These are phyloP conservation scores for Ceratobasidium theobromae DNA, from an alignment of 1,284 basidiomycete genomes.

Conservation along the genomic window DNA sequence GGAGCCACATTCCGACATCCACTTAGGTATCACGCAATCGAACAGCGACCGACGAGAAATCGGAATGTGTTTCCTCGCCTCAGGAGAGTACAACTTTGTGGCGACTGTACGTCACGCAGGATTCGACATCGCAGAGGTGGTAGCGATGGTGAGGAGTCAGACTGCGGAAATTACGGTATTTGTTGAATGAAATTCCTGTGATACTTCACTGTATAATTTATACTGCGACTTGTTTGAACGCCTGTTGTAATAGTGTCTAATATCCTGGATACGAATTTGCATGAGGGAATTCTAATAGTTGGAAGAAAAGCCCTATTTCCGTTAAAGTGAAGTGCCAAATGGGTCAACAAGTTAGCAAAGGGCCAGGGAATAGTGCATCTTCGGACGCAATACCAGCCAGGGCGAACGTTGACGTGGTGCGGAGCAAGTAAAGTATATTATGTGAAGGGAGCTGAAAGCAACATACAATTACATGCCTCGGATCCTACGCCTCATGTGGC, in stretches of 20 bases:
- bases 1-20: conserved; percentile 22
- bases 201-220: neutral
- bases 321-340: too few relatives aligned
- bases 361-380: too few relatives aligned
- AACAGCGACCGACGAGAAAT: neutral
- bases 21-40: neutral
- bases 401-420: too few relatives aligned
- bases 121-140: conserved; percentile 1
- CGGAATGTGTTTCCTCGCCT: conserved; percentile 20
- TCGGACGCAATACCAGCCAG: too few relatives aligned
- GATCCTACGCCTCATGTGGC: neutral
- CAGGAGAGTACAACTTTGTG: conserved; percentile 10
- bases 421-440: neutral
- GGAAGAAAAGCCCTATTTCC: too few relatives aligned
- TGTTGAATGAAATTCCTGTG: conserved; percentile 3
- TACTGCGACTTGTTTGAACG: neutral
- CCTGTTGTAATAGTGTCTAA: too few relatives aligned
- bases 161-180: conserved; percentile 7
- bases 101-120: conserved; percentile 19
- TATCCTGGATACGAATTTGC: too few relatives aligned
- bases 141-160: conserved; percentile 1
- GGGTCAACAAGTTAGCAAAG: too few relatives aligned
- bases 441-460: neutral
- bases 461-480: neutral
- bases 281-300: too few relatives aligned